Conservation (phyloP, 1,139 yeast species). For the Zhuliangozyma blackwelliae region DNA sequence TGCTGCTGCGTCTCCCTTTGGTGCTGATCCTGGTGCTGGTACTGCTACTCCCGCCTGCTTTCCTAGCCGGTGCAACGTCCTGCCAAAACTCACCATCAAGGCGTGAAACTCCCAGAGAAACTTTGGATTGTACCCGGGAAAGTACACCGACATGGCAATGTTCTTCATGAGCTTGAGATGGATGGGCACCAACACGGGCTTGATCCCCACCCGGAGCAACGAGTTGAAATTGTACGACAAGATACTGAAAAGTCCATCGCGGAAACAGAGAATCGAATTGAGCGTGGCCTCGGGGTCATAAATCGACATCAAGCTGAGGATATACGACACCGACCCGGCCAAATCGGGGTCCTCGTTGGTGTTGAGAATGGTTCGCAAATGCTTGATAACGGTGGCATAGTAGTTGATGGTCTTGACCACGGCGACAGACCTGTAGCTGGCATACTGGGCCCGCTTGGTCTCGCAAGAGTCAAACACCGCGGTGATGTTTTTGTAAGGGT, state of each 20-base stretch:
- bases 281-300: conserved; percentile 45
- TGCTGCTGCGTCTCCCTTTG: too few species aligned
- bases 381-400: conserved; percentile 36
- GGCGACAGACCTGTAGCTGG: conserved; percentile 2
- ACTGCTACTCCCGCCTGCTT: too few species aligned
- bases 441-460: conserved; percentile 3
- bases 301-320: conserved; percentile 39
- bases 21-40: background rate
- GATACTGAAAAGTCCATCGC: conserved; percentile 41
- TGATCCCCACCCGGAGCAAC: conserved; percentile 15
- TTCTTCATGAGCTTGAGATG: conserved; percentile 38
- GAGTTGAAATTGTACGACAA: conserved; percentile 27
- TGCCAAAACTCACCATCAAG: conserved; percentile 19
- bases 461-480: background rate
- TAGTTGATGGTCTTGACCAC: conserved; percentile 24
- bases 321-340: conserved; percentile 36
- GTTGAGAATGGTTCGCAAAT: conserved; percentile 28
- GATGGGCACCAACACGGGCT: conserved; percentile 23
- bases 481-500: conserved; percentile 5
- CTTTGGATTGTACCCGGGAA: conserved; percentile 34
- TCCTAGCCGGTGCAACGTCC: conserved; percentile 4
- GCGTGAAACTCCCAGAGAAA: conserved; percentile 27
- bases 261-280: conserved; percentile 36
- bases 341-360: conserved; percentile 28
- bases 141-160: conserved; percentile 31